Percentiles rank a stretch among this genome's conserved stretches.
These are phyloP conservation scores for Aspergillus udagawae DNA, from an alignment of 2,329 filamentous ascomycete species.

Conservation along the genomic window DNA sequence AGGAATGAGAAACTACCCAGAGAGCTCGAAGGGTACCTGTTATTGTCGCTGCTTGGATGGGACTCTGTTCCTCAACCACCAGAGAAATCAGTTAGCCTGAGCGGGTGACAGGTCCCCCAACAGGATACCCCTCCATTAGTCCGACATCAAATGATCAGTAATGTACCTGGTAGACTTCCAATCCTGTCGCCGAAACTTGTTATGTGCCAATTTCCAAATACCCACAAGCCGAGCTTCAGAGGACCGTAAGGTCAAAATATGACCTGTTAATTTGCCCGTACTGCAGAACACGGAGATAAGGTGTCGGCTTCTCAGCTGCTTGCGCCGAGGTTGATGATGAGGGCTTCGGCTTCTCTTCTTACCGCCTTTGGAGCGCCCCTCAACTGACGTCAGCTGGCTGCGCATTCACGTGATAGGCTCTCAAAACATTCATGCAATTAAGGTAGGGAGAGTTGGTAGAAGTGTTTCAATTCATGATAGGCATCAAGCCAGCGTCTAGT, in stretches of 20 bases:
- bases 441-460: neutral
- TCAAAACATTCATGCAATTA: neutral
- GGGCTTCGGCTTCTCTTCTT: neutral
- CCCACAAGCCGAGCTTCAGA: neutral
- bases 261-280: neutral
- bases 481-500: neutral
- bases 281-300: neutral
- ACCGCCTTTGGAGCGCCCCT: neutral
- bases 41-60: neutral
- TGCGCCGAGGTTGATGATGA: neutral
- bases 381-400: neutral
- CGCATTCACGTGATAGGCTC: neutral
- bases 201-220: neutral
- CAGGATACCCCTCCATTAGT: neutral
- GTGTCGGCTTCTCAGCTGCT: neutral
- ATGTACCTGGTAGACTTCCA: neutral
- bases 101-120: neutral
- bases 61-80: neutral
- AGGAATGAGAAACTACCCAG: neutral
- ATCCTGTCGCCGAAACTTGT: neutral
- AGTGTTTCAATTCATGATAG: neutral
- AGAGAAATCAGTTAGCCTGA: neutral
- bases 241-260: neutral
- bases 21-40: neutral
- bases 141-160: neutral